Conservation (phyloP, 257 asterid genomes). For the Capsicum rhomboideum region DNA sequence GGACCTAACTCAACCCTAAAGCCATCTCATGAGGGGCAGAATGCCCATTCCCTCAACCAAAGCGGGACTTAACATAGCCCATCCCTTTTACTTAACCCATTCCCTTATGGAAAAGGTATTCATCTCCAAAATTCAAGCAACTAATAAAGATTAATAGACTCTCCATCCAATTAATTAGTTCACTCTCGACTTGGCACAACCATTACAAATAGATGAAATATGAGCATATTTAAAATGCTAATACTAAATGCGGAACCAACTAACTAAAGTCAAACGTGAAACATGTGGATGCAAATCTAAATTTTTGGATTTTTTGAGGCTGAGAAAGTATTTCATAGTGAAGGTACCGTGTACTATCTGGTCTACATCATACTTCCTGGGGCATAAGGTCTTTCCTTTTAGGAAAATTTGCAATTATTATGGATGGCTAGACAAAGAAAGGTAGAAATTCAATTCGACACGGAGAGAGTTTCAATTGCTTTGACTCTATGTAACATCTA, state of each 20-base stretch:
- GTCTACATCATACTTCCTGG: neutral
- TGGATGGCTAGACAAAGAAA: neutral
- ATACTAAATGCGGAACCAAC: neutral
- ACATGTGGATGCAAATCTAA: neutral
- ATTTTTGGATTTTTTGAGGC: neutral
- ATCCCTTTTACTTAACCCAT: neutral
- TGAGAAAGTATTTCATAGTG: neutral
- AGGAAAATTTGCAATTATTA: neutral
- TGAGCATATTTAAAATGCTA: neutral
- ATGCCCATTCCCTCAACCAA: neutral
- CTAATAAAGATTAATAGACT: neutral
- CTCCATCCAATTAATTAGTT: neutral
- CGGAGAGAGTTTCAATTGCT: neutral
- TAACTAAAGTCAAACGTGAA: neutral
- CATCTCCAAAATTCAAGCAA: neutral
- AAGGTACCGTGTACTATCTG: neutral
- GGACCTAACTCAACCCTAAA: neutral
- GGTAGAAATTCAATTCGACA: neutral
- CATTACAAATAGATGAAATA: neutral
- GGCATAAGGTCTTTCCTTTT: neutral
- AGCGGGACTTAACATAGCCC: neutral
- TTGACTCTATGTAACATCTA: neutral
- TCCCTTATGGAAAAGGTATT: neutral
- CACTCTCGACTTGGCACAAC: neutral
- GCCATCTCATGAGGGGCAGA: neutral